phyloP scores from a whole-genome alignment of 108 stramenopile species.

The Hondaea fermentalgiana region DNA sequence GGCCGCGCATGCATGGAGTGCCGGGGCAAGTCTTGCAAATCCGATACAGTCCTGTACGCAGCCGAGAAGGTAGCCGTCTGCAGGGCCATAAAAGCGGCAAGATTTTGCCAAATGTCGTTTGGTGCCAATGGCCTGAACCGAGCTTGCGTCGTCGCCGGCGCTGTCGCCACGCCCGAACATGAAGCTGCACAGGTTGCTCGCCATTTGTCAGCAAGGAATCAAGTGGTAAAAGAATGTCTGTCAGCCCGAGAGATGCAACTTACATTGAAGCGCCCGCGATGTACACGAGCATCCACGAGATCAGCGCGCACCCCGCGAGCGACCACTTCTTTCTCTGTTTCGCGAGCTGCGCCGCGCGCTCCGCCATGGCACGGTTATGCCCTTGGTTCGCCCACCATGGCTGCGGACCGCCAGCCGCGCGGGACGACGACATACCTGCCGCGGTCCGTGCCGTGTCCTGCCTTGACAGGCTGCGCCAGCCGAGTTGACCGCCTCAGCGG shows the following conservation, averaged over 20 bases:
- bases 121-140: not conserved
- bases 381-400: constrained; percentile 20
- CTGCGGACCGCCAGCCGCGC: not conserved
- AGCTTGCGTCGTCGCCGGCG: not conserved
- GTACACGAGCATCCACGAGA: not conserved
- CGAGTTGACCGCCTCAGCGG: too few species aligned
- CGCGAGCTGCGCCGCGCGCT: not conserved
- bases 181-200: not conserved
- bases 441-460: too few species aligned
- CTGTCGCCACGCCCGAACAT: not conserved
- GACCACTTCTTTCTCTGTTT: not conserved
- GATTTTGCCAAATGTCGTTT: not conserved
- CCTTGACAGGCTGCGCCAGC: too few species aligned
- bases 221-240: not conserved
- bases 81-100: not conserved
- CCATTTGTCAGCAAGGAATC: not conserved
- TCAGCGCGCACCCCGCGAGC: not conserved
- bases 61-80: not conserved
- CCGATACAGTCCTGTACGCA: not conserved
- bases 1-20: not conserved
- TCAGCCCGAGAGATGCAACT: not conserved
- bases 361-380: not conserved
- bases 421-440: not conserved
- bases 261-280: not conserved
- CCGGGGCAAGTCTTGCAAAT: not conserved